Evolutionary conservation across 2,329 filamentous ascomycete genomes (phyloP), one percentile per base, ranked within the genome.

Genomic region (Lecanicillium sp.): DNA sequence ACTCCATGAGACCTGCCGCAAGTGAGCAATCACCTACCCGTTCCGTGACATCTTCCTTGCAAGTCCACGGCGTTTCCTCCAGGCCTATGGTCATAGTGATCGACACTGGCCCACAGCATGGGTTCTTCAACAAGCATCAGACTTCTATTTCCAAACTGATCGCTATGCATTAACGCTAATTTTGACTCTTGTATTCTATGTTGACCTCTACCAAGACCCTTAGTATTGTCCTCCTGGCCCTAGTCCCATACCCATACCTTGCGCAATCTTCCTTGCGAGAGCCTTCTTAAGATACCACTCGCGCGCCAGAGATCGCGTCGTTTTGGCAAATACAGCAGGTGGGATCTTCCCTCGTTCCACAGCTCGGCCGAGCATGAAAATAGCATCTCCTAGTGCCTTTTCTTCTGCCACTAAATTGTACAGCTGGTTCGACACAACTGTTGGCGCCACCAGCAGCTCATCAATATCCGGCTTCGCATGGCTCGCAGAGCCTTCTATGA

Each of bases 351-450:
- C 87, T 44, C 76, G 74, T 63, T 91, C 87, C 17, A 91, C 75
- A 1, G 84, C 87, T 48, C 84, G 72, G 1, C 86, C 85, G 12
- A 94, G 71, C 53, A 90, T 83, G 60, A 93, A 95, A 53, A 97
- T 81, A 3, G 89, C 86, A 62, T 96, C 91, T 26, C 85, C 86
- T 40, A 95, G 78, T 3, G 87, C 90, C 55, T 85, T 78, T 68
- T 96, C 91, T 62, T 98, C 93, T 1, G 90, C 89, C 23, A 90
- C 87, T 2, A 94, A 73, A 40, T 84, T 83, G 66, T 97, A 98
- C 19, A 98, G 71, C 71, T 98, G 93, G 55, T 91, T 90, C 0
- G 87, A 88, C 4, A 96, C 93, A 2, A 96, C 85, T 0, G 89
- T 96, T 1, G 91, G 90, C 3, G 90, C 89, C n/a, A 96, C 88